A percentile compares a stretch with the other conserved stretches of the same genome.
phyloP scores from a whole-genome alignment of 371 early-diverging fungal genomes.

The Zychaea mexicana region DNA sequence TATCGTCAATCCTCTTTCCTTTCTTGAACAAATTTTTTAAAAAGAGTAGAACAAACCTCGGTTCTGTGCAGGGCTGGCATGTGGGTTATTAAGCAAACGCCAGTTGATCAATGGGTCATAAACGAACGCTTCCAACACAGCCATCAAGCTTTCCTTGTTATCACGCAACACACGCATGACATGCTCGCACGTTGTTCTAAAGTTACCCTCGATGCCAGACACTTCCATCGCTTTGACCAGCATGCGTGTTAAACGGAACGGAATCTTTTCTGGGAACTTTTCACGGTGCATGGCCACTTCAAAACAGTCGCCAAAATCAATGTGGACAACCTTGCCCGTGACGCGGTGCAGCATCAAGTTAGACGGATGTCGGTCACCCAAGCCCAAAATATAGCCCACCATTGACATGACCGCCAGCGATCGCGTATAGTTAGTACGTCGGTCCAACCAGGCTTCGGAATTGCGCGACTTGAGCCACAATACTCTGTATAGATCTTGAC shows the following conservation, averaged over 20 bases:
- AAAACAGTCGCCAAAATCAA: constrained; percentile 99
- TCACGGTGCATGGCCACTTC: constrained; percentile 97
- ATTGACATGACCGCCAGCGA: constrained; percentile 98
- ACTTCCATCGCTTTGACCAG: constrained; percentile 97
- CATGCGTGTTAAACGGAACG: constrained; percentile 99
- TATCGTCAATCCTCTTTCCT: too few species aligned
- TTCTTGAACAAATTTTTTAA: neutral
- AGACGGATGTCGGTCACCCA: constrained; percentile 98
- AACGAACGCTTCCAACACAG: constrained; percentile 97
- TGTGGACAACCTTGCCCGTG: constrained; percentile 97
- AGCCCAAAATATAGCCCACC: constrained; percentile 97
- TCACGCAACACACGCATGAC: constrained; percentile 96
- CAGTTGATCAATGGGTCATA: constrained; percentile 98
- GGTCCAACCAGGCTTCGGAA: constrained; percentile 95
- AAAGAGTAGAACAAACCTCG: constrained; percentile 19
- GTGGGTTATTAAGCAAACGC: constrained; percentile 61
- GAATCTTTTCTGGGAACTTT: constrained; percentile 97
- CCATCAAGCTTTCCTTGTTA: constrained; percentile 97
- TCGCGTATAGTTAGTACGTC: constrained; percentile 95
- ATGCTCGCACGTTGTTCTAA: constrained; percentile 94
- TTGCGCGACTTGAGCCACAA: constrained; percentile 96
- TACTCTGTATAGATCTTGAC: constrained; percentile 94
- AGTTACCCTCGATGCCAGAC: constrained; percentile 95
- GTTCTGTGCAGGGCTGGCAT: constrained; percentile 46
- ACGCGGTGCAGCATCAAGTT: constrained; percentile 95